Base-by-base conservation (phyloP, 2,329 filamentous ascomycete genomes). In the Neoscytalidium dimidiatum region DNA sequence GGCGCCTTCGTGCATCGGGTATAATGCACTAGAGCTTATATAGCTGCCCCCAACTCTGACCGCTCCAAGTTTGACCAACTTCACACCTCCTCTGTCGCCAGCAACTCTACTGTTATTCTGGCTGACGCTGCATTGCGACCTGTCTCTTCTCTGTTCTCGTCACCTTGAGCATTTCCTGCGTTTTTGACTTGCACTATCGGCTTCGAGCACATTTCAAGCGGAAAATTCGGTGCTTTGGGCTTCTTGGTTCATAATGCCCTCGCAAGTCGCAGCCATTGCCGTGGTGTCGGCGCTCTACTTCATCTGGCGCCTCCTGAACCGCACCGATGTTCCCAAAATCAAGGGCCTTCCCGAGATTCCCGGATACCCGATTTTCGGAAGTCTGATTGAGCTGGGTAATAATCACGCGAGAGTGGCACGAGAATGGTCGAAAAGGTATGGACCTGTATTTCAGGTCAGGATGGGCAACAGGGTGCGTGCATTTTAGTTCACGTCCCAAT, bases 391-490 rank as follows among this genome's bases (percentile, higher is more conserved):
- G 66, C 73, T 83, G 2, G 81, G 81, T n/a, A 74, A 75, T 6
- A 75, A 80, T 43, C 81, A 83, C 70, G 80, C 81, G 35, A 76
- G 77, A 57, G 80, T 82, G 26, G 80, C 81, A 2, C 76, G 78
- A 67, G 71, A 77, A 69, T 80, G 80, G 78, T 77, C 74, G 46
- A 78, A 82, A 72, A 82, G 81, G 66, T 82, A 82, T 62, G 81
- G 81, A 1, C 80, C 81, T 4, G 81, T 83, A 13, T 83, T 82
- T 63, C 81, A 83, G 66, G 81, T 81, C 21, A 78, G 81, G 14
- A 72, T 94, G 70, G 91, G 90, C 1, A 92, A 90, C 67, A 86
- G 81, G 71, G 88, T 89, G 72, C 67, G 75, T 67, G 11, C 11
- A 28, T 11, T 21, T 28, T n/a, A 28, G 35, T n/a, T n/a, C 21